Evolutionary conservation across 1,284 basidiomycete species (phyloP).

Genomic region (Volvariella volvacea): DNA sequence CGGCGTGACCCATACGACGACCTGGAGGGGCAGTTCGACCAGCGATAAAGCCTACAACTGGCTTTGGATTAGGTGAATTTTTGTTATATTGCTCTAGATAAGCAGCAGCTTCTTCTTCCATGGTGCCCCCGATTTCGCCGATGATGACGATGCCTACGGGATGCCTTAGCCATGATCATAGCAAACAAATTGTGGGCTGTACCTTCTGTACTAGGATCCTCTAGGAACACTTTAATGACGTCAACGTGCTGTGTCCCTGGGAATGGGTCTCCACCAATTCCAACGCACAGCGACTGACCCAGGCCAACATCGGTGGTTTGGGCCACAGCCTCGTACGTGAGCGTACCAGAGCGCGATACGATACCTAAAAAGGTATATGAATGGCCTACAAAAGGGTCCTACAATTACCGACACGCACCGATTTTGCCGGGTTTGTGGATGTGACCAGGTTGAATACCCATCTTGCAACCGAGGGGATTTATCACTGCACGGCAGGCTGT

Average conservation of each 20-base stretch:
- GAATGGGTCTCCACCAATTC: slow-evolving; percentile 99
- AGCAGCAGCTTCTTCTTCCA: slow-evolving; percentile 99
- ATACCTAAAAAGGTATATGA: slow-evolving; percentile 79
- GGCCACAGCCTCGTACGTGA: slow-evolving; percentile 89
- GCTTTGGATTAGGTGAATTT: slow-evolving; percentile 83
- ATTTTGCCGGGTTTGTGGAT: slow-evolving; percentile 95
- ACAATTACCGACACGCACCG: slow-evolving; percentile 54
- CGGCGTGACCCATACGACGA: slow-evolving; percentile 97
- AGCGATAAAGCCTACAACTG: slow-evolving; percentile 97
- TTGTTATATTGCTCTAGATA: slow-evolving; percentile 94
- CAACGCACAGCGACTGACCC: slow-evolving; percentile 94
- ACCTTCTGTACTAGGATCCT: slow-evolving; percentile 92
- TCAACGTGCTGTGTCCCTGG: slow-evolving; percentile 95
- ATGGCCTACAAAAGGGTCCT: slow-evolving; percentile 13
- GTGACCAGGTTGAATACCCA: slow-evolving; percentile 99
- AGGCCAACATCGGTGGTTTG: slow-evolving; percentile 96
- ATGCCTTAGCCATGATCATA: slow-evolving; percentile 2
- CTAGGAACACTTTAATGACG: slow-evolving; percentile 93
- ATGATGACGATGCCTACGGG: slow-evolving; percentile 94
- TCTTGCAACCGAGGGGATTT: slow-evolving; percentile 96
- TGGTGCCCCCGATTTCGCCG: slow-evolving; percentile 97
- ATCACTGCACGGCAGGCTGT: slow-evolving; percentile 52
- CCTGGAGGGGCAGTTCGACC: slow-evolving; percentile 97
- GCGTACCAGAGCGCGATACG: slow-evolving; percentile 93
- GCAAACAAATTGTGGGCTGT: no score